These are phyloP conservation scores for Chamaenerion angustifolium DNA, from an alignment of 345 rosid species.

Conservation along the genomic window DNA sequence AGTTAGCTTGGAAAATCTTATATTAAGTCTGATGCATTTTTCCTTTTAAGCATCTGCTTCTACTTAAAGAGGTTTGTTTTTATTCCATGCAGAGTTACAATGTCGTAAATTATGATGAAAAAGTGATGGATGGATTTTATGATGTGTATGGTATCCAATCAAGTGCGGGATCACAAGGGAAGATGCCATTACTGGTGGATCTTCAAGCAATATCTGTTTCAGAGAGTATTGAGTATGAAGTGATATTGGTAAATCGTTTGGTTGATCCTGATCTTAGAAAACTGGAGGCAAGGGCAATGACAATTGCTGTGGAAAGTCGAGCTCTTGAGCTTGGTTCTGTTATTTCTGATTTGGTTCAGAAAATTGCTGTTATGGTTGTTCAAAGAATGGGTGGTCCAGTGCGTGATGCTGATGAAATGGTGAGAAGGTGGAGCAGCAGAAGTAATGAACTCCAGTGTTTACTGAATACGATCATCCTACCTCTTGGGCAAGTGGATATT, in stretches of 20 bases:
- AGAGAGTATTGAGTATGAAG: constrained; percentile 61
- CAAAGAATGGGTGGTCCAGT: constrained; percentile 89
- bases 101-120: constrained; percentile 74
- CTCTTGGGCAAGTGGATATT: constrained; percentile 71
- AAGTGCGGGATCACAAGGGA: constrained; percentile 42
- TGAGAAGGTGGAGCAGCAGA: constrained; percentile 56
- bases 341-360: constrained; percentile 53
- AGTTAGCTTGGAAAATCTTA: no score
- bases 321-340: constrained; percentile 26
- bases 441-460: constrained; percentile 46
- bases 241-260: constrained; percentile 61
- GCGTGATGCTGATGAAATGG: constrained; percentile 69
- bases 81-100: constrained; percentile 53
- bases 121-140: constrained; percentile 79
- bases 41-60: not conserved
- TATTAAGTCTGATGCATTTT: not conserved
- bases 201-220: constrained; percentile 57
- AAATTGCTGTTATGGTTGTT: constrained; percentile 85
- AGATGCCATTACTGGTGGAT: constrained; percentile 78
- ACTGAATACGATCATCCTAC: constrained; percentile 51
- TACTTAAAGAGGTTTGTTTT: constrained; percentile 1
- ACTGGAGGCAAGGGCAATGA: constrained; percentile 47
- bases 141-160: constrained; percentile 62
- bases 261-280: constrained; percentile 59
- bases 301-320: constrained; percentile 34